Conservation (phyloP, 2,329 filamentous ascomycete genomes). For the Alternaria longipes region DNA sequence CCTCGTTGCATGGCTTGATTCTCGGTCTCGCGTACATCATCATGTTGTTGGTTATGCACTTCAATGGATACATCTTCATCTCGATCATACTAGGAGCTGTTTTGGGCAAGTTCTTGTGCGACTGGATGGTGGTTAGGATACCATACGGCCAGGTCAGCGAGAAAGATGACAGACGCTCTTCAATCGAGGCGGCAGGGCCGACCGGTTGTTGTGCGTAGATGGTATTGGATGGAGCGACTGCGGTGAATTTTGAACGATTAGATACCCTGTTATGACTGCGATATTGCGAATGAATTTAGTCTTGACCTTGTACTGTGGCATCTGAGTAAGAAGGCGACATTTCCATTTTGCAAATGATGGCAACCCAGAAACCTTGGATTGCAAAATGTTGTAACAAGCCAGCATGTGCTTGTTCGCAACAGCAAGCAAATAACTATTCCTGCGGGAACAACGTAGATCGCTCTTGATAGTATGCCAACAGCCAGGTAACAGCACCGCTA, state of each 20-base stretch:
- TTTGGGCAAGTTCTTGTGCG: constrained; percentile 76
- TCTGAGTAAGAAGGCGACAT: too few species aligned
- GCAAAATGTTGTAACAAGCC: neutral
- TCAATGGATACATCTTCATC: constrained; percentile 78
- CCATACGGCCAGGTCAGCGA: constrained; percentile 34
- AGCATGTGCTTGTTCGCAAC: neutral
- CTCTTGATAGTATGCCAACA: neutral
- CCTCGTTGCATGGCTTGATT: constrained; percentile 73
- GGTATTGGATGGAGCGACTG: neutral
- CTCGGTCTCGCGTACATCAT: constrained; percentile 81
- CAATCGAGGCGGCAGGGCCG: constrained; percentile 37
- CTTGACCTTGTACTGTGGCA: neutral
- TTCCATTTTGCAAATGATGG: neutral
- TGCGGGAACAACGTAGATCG: neutral
- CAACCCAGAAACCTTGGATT: too few species aligned
- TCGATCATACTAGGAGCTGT: constrained; percentile 81
- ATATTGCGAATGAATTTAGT: constrained; percentile 5
- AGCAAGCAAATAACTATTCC: neutral
- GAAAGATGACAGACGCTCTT: constrained; percentile 34
- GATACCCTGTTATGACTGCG: constrained; percentile 13
- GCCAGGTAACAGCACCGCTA: neutral
- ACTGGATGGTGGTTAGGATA: constrained; percentile 62
- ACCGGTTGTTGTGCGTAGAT: constrained; percentile 41
- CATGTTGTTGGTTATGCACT: constrained; percentile 76
- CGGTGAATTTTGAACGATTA: constrained; percentile 2